Base-by-base conservation (phyloP, 2,329 filamentous ascomycete species). In the Juglanconis sp. region DNA sequence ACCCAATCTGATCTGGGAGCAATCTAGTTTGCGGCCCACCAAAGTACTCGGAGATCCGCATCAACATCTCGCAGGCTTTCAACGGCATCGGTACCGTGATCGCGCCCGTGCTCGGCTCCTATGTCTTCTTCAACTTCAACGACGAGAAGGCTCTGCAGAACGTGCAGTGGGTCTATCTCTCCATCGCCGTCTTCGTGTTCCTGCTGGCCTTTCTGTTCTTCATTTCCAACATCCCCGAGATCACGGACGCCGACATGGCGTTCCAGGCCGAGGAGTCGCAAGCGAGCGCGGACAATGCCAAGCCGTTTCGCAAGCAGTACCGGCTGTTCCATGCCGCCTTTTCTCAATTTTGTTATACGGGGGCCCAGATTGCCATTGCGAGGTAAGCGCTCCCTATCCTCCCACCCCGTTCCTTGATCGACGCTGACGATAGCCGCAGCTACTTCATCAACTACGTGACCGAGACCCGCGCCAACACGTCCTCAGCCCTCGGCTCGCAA, bases 321-420 rank as follows among this genome's bases (percentile, higher is more conserved):
- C 84, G 85, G 31, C 79, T 93, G 3, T 92, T 92, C 79, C 88
- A 91, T 67, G 90, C 88, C 11, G 84, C 88, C 0, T 83, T 87
- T 66, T 87, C 89, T 0, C 90, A 94, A 66, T 93, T 93, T 73
- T 90, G 87, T 71, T 95, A 94, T 71, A 88, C 79, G 0, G 90
- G 90, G 52, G 85, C 89, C 0, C 90, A 93, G 70, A 78, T 88
- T 38, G 84, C 82, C 59, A 84, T 88, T 58, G 86, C 86, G 1
- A 73, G 73, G 40, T 69, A 48, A 46, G 64, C 57, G 6, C 6
- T 13, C 10, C 17, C 24, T 3, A 7, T 40, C n/a, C 32, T 4
- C 11, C 30, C 36, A 8, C 53, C 44, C n/a, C 5, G 30, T 38
- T 5, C n/a, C 4, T 9, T 32, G n/a, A 1, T 2, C 6, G 6